Evolutionary conservation across 768 basidiomycete species (phyloP).

Genomic region (Pleurotus sapidus): DNA sequence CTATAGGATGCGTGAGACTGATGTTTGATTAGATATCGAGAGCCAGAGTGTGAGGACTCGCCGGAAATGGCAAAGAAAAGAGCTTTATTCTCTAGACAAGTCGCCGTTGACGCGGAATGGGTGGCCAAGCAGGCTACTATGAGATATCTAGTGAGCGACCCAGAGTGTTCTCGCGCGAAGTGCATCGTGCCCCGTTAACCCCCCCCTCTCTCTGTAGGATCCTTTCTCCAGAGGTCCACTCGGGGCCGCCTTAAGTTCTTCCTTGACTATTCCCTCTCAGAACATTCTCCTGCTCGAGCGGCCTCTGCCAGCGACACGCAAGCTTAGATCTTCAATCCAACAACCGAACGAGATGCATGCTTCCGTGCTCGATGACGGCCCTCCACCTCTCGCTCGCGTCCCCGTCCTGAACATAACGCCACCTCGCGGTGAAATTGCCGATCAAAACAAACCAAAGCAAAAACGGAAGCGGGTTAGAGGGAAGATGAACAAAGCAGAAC

Average conservation of each 20-base stretch:
- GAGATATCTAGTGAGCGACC: conserved; percentile 14
- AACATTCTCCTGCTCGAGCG: conserved; percentile 30
- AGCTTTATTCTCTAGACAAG: conserved; percentile 30
- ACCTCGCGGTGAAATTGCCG: conserved; percentile 6
- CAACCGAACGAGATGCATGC: conserved; percentile 30
- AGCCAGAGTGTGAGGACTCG: conserved; percentile 50
- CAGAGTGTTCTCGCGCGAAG: neutral
- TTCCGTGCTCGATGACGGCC: conserved; percentile 11
- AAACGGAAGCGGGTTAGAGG: conserved; percentile 14
- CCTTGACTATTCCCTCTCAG: conserved; percentile 12
- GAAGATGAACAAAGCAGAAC: conserved; percentile 13
- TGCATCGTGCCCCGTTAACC: neutral
- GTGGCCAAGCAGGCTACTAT: conserved; percentile 22
- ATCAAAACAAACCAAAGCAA: conserved; percentile 5
- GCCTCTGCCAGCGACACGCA: conserved; percentile 38
- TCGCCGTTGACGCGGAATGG: conserved; percentile 35
- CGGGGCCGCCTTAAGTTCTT: conserved; percentile 4
- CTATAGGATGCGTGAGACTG: neutral
- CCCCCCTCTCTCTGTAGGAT: neutral
- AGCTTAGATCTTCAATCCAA: conserved; percentile 23
- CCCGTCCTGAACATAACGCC: neutral
- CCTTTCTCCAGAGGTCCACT: conserved; percentile 2
- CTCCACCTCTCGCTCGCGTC: conserved; percentile 16
- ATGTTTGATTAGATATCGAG: conserved; percentile 32
- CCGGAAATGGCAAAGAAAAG: conserved; percentile 40